phyloP scores from a whole-genome alignment of 306 rosid genomes.

The Glycyrrhiza uralensis region DNA sequence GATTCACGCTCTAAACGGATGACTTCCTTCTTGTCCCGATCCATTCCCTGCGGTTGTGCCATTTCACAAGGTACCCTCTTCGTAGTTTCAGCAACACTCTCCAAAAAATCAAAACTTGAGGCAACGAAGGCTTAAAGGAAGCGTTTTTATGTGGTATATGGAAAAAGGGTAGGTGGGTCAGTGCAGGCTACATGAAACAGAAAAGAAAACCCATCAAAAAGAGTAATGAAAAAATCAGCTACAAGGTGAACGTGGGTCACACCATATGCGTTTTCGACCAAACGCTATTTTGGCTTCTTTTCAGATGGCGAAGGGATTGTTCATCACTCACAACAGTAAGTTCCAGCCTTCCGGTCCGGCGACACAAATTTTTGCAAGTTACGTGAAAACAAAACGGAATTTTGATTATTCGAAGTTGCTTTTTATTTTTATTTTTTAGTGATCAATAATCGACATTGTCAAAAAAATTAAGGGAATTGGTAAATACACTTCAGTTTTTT shows the following conservation, averaged over 20 bases:
- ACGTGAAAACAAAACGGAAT: not conserved
- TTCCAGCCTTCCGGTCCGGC: too few species aligned
- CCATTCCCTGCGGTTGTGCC: constrained; percentile 17
- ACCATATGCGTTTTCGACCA: not conserved
- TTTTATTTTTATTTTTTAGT: not conserved
- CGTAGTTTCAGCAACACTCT: constrained; percentile 14
- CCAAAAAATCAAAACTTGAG: constrained; percentile 8
- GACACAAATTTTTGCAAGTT: not conserved
- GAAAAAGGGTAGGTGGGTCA: constrained; percentile 3
- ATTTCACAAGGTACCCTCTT: constrained; percentile 12
- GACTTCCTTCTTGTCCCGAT: constrained; percentile 44
- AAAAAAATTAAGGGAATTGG: too few species aligned
- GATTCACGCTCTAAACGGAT: constrained; percentile 89
- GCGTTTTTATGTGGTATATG: not conserved
- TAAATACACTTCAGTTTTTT: too few species aligned
- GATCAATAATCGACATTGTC: too few species aligned
- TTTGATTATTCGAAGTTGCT: not conserved
- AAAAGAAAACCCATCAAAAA: not conserved
- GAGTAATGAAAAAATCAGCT: constrained; percentile 3
- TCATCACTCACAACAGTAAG: not conserved
- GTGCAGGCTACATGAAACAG: not conserved
- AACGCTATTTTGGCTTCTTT: constrained; percentile 20
- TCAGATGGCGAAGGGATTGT: constrained; percentile 1
- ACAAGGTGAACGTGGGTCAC: constrained; percentile 11
- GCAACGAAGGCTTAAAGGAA: constrained; percentile 7